Conservation (phyloP, 2,329 filamentous ascomycete genomes). For the Cladosporium halotolerans region DNA sequence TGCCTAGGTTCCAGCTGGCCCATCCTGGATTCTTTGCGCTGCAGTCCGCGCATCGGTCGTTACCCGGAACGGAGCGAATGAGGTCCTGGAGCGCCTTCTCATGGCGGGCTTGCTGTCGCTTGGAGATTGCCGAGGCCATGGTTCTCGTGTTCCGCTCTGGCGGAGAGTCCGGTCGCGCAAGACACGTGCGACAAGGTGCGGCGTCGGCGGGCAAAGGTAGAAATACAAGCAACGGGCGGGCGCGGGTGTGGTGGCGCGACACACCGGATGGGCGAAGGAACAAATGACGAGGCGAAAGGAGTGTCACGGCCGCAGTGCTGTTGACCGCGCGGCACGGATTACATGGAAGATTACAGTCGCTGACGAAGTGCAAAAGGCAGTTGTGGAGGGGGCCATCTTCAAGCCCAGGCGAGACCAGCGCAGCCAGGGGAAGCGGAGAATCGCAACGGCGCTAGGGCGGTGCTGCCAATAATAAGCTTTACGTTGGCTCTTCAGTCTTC, state of each 20-base stretch:
- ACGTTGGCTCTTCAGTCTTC: no score
- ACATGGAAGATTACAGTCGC: not conserved
- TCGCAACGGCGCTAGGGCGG: no score
- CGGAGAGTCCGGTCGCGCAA: conserved; percentile 8
- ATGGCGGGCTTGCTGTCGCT: conserved; percentile 96
- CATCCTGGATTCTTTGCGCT: conserved; percentile 87
- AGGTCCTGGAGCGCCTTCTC: conserved; percentile 87
- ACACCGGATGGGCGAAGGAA: not conserved
- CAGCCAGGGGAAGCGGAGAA: no score
- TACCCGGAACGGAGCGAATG: conserved; percentile 75
- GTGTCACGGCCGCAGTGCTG: not conserved
- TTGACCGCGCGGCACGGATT: conserved; percentile 3
- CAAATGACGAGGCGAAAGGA: conserved; percentile 1
- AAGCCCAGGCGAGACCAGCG: no score
- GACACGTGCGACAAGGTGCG: not conserved
- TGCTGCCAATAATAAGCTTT: no score
- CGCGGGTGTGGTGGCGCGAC: not conserved
- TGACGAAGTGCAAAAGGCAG: no score
- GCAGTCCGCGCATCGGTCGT: conserved; percentile 92
- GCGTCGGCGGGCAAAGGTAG: not conserved
- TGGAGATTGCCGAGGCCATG: conserved; percentile 75
- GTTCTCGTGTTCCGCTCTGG: conserved; percentile 7
- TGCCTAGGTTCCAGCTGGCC: conserved; percentile 97
- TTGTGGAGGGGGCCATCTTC: no score
- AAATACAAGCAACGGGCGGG: not conserved